Percentiles rank a stretch among this genome's conserved stretches.
These are phyloP conservation scores for Thalassiosira hispida DNA, from an alignment of 352 stramenopile species.

Conservation along the genomic window DNA sequence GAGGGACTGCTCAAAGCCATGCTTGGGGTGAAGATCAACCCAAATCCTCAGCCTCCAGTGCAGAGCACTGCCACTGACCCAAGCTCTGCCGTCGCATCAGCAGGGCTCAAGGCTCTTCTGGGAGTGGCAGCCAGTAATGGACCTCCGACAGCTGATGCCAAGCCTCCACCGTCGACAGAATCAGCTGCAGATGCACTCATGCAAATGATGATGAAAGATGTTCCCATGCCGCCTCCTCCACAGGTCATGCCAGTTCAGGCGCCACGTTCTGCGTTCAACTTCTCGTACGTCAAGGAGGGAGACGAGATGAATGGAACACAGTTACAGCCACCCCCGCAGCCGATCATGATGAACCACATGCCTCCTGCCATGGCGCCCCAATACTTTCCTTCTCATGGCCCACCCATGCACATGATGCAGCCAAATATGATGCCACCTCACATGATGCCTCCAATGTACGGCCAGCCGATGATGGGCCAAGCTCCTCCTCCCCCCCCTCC, in stretches of 20 bases:
- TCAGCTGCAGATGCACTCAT: constrained; percentile 68
- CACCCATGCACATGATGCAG: constrained; percentile 37
- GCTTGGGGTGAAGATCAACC: constrained; percentile 58
- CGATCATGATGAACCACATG: constrained; percentile 32
- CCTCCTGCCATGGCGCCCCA: constrained; percentile 26
- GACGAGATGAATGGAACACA: constrained; percentile 42
- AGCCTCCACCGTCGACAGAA: constrained; percentile 18
- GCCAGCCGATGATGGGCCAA: constrained; percentile 19
- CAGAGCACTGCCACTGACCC: not conserved
- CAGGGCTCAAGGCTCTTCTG: constrained; percentile 64
- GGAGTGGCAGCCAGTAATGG: constrained; percentile 39
- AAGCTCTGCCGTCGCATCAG: constrained; percentile 16
- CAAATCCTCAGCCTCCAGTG: constrained; percentile 6
- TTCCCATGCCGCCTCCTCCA: constrained; percentile 15
- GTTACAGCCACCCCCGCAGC: constrained; percentile 4
- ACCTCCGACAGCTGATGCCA: constrained; percentile 9
- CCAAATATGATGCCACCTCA: constrained; percentile 33
- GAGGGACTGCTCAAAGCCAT: constrained; percentile 70
- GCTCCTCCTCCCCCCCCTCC: constrained; percentile 15
- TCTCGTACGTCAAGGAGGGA: constrained; percentile 83
- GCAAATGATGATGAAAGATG: constrained; percentile 63
- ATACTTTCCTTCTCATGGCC: constrained; percentile 30
- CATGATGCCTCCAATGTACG: constrained; percentile 34
- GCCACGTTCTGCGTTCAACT: constrained; percentile 72
- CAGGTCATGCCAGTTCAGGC: constrained; percentile 21